These are phyloP conservation scores for Ophiostoma perfectum DNA, from an alignment of 2,329 filamentous ascomycete species.

Conservation along the genomic window DNA sequence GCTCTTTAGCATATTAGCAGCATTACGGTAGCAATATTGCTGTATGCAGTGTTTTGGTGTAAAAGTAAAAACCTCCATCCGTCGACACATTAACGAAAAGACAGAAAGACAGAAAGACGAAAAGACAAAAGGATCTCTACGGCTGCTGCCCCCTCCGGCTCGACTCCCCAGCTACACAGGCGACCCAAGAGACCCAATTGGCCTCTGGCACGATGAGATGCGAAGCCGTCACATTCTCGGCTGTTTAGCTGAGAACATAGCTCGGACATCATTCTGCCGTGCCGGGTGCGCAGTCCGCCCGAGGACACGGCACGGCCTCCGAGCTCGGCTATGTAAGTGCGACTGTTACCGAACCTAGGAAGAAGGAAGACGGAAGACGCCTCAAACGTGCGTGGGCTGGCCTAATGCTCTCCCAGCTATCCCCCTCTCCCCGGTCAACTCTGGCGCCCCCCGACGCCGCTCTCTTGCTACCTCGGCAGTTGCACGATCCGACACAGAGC, in stretches of 20 bases:
- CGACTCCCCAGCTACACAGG: background rate
- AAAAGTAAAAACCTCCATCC: background rate
- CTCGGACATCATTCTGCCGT: background rate
- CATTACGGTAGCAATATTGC: background rate
- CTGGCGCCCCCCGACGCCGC: background rate
- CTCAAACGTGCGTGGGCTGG: background rate
- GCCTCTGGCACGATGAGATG: conserved; percentile 27
- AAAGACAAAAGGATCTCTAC: background rate
- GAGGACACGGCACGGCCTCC: background rate
- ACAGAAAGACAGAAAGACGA: too few relatives aligned
- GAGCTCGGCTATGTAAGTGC: background rate
- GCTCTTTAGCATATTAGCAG: too few relatives aligned
- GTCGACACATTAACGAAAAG: background rate
- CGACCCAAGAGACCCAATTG: background rate
- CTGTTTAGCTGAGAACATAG: conserved; percentile 18
- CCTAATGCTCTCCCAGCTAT: background rate
- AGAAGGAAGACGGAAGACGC: background rate
- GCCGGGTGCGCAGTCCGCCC: too few relatives aligned
- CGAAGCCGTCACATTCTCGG: conserved; percentile 21
- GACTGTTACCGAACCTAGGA: background rate
- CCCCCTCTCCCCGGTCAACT: background rate
- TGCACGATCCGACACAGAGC: conserved; percentile 16
- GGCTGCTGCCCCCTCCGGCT: background rate
- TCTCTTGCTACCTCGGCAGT: conserved; percentile 13
- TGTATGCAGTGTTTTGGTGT: background rate